These are phyloP conservation scores for Zelopaecilomyces penicillatus DNA, from an alignment of 2,329 filamentous ascomycete genomes.

Conservation along the genomic window DNA sequence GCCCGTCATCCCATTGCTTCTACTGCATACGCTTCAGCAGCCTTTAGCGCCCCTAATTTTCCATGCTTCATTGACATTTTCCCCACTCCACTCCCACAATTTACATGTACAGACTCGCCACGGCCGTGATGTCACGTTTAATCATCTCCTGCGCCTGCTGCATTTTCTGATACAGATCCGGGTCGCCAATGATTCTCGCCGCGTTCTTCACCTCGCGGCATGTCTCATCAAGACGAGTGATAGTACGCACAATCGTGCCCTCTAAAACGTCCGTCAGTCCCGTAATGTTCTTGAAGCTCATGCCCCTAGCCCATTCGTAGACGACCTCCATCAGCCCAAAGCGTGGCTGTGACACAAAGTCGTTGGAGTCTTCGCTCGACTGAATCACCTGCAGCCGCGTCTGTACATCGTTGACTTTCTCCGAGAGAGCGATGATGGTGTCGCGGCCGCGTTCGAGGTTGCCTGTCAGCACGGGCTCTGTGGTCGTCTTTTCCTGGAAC, in stretches of 20 bases:
- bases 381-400: conserved; percentile 87
- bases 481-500: conserved; percentile 92
- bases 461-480: conserved; percentile 69
- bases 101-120: conserved; percentile 81
- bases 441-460: conserved; percentile 74
- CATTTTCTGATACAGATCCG: conserved; percentile 92
- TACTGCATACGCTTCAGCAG: too few relatives aligned
- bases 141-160: conserved; percentile 95
- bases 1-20: neutral
- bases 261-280: conserved; percentile 93
- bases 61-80: too few relatives aligned
- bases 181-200: conserved; percentile 89
- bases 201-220: conserved; percentile 97
- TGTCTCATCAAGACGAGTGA: conserved; percentile 88
- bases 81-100: neutral
- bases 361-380: conserved; percentile 80
- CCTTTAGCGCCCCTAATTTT: too few relatives aligned
- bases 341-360: conserved; percentile 77
- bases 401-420: conserved; percentile 87
- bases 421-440: conserved; percentile 80
- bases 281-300: conserved; percentile 98
- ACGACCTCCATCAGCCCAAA: conserved; percentile 97
- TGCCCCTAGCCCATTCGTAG: conserved; percentile 95
- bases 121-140: conserved; percentile 88
- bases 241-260: conserved; percentile 92